Conservation (phyloP, 306 rosid species). For the Lathyrus tuberosus region DNA sequence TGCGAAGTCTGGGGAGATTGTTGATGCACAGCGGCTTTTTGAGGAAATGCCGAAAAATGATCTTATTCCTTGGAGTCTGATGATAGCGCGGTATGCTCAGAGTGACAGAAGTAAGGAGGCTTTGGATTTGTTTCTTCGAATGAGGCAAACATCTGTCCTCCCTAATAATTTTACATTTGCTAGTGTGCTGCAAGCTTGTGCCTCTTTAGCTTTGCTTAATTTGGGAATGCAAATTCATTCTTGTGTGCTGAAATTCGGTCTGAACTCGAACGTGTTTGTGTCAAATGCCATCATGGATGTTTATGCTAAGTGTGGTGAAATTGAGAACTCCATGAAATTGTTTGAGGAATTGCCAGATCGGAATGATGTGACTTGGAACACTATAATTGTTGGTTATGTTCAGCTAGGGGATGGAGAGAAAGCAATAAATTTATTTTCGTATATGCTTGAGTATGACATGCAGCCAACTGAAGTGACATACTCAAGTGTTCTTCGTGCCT, state of each 20-base stretch:
- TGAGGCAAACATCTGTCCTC: slow-evolving; percentile 13
- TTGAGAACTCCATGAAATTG: slow-evolving; percentile 16
- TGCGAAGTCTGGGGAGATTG: slow-evolving; percentile 16
- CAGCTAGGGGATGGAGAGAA: slow-evolving; percentile 22
- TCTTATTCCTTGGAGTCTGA: slow-evolving; percentile 19
- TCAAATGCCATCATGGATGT: slow-evolving; percentile 18
- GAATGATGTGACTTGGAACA: slow-evolving; percentile 25
- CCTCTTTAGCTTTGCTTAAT: slow-evolving; percentile 3
- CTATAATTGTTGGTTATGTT: slow-evolving; percentile 11
- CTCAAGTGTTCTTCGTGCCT: slow-evolving; percentile 19
- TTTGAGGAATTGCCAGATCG: slow-evolving; percentile 9
- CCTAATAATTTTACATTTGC: slow-evolving; percentile 25
- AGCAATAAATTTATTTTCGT: slow-evolving; percentile 5
- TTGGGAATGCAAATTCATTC: slow-evolving; percentile 12
- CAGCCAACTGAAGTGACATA: slow-evolving; percentile 15
- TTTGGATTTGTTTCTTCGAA: slow-evolving; percentile 12
- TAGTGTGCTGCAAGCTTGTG: slow-evolving; percentile 23
- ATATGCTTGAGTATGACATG: slow-evolving; percentile 11
- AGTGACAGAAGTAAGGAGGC: slow-evolving; percentile 8
- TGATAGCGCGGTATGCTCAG: slow-evolving; percentile 12
- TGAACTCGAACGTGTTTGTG: slow-evolving; percentile 17
- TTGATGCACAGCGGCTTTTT: neutral
- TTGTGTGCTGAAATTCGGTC: slow-evolving; percentile 11
- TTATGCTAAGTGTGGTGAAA: slow-evolving; percentile 22
- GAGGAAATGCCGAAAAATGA: slow-evolving; percentile 20